A percentile compares a stretch with the other conserved stretches of the same genome.
Conservation (phyloP, 768 basidiomycete species). For the Collybia nuda region DNA sequence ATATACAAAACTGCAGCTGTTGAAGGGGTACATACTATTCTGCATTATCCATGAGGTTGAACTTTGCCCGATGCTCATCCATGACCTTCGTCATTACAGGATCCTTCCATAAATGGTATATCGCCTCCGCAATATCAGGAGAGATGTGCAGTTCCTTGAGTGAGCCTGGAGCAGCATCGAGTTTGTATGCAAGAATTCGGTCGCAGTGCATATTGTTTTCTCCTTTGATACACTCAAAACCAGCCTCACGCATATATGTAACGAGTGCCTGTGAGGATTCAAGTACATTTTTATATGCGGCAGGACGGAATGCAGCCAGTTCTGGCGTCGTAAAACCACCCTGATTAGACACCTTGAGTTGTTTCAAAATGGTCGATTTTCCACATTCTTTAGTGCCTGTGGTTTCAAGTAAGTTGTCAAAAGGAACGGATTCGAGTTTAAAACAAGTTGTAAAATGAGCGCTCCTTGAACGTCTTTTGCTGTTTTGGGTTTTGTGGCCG, state of each 20-base stretch:
- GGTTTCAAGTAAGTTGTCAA: constrained; percentile 33
- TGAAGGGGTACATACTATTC: constrained; percentile 59
- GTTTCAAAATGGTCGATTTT: constrained; percentile 93
- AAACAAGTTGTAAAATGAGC: neutral
- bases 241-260: constrained; percentile 75
- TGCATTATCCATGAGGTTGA: constrained; percentile 96
- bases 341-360: constrained; percentile 93
- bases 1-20: neutral
- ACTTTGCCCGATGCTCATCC: constrained; percentile 65
- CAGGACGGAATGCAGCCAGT: constrained; percentile 63
- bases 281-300: constrained; percentile 75
- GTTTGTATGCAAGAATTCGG: constrained; percentile 59
- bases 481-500: too few relatives aligned
- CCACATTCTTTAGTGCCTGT: constrained; percentile 96
- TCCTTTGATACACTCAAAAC: constrained; percentile 63
- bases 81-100: constrained; percentile 55
- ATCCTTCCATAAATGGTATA: constrained; percentile 68
- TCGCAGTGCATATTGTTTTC: constrained; percentile 64
- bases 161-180: constrained; percentile 23
- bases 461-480: neutral
- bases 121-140: constrained; percentile 64
- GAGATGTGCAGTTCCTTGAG: constrained; percentile 33
- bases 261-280: constrained; percentile 83
- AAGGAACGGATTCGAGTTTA: neutral
- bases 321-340: constrained; percentile 75